Base-by-base conservation (phyloP, 345 rosid genomes). In the Acer yangbiense region DNA sequence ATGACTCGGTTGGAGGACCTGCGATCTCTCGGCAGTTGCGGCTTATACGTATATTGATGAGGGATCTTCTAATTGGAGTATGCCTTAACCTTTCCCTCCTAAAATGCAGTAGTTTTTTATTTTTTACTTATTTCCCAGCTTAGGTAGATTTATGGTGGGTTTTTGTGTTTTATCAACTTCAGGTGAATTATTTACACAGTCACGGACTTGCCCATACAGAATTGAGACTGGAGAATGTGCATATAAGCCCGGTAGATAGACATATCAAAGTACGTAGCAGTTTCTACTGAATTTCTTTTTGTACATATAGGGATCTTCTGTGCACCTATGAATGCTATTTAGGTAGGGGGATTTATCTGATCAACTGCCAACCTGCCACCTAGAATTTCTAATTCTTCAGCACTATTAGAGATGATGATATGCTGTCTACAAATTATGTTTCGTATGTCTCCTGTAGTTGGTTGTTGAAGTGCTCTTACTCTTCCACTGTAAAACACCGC, bases 121-220 rank as follows among this genome's bases (percentile, higher is more conserved):
- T 74, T 52, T 52, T 6, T 80, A 61, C 35, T 11, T 72, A 50
- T 29, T 54, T 18, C 7, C 58, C 29, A 17, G 18, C 55, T 52
- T n/a, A 9, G 72, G 60, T 66, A 60, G 76, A 23, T 14, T 80
- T 69, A 65, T 73, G 67, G 71, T 72, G 65, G 66, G 61, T 70
- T 21, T 21, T 21, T 11, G 83, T 21, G 43, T 9, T 81, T 54
- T 74, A 58, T 80, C 43, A 74, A 74, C 75, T 78, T 80, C 82
- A 95, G 96, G 99, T 95, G 75, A 95, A 95, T 78, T 95, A 93
- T 92, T 90, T 95, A 88, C 99, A 95, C 75, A 93, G 97, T 82
- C 95, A 95, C 77, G 98, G 99, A 66, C 95, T 95, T 83, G 98
- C 98, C 64, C 99, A 95, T 86, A 93, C 99, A 6, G 99, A 92